Conservation (phyloP, 1,139 yeast species). For the Pichia kudriavzevii region DNA sequence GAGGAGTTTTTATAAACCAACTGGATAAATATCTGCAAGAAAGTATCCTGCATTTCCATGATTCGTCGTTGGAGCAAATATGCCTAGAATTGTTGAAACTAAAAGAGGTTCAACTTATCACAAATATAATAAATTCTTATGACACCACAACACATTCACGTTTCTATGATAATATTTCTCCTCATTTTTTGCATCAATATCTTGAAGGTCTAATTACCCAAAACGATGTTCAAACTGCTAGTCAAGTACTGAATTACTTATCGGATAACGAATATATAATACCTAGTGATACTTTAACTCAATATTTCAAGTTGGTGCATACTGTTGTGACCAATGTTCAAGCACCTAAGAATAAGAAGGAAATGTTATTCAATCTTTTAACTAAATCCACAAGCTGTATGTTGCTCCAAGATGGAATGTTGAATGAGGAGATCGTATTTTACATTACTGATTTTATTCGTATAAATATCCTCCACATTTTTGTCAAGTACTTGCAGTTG, state of each 20-base stretch:
- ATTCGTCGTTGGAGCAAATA: constrained; percentile 8
- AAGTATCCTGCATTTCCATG: constrained; percentile 14
- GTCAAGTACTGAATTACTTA: constrained; percentile 13
- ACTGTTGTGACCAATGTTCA: constrained; percentile 12
- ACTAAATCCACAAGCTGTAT: constrained; percentile 13
- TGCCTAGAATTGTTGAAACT: constrained; percentile 2
- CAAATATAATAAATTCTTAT: constrained; percentile 7
- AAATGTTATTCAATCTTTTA: constrained; percentile 21
- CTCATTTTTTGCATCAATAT: constrained; percentile 9
- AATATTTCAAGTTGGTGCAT: constrained; percentile 17
- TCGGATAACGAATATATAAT: constrained; percentile 12
- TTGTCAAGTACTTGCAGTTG: constrained; percentile 19
- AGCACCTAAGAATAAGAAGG: constrained; percentile 14
- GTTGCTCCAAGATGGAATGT: constrained; percentile 9
- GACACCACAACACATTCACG: constrained; percentile 6
- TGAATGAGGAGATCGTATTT: constrained; percentile 8
- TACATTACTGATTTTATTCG: constrained; percentile 16
- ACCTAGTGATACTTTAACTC: constrained; percentile 5
- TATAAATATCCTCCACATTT: constrained; percentile 15
- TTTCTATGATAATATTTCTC: constrained; percentile 6
- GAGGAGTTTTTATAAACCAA: constrained; percentile 4
- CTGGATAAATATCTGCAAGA: constrained; percentile 4
- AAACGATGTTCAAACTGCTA: constrained; percentile 18
- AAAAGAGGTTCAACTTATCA: constrained; percentile 1
- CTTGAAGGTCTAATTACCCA: constrained; percentile 12